phyloP scores from a whole-genome alignment of 1,139 yeast species.

The Taphrina flavorubra region DNA sequence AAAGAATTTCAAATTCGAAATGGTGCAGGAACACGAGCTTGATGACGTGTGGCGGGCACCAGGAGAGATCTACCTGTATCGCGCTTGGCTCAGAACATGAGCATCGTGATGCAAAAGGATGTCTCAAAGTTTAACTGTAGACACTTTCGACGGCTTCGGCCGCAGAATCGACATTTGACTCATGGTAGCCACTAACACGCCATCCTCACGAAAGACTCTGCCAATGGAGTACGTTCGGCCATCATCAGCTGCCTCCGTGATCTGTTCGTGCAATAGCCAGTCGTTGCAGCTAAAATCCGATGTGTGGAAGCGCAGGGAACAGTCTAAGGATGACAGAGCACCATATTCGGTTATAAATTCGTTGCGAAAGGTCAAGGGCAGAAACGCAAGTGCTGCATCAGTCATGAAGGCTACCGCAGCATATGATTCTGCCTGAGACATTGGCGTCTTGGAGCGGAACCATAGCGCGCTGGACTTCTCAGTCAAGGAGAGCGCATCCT shows the following conservation, averaged over 20 bases:
- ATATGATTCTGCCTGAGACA: constrained; percentile 15
- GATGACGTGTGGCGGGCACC: constrained; percentile 22
- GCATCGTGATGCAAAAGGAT: neutral
- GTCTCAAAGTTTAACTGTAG: neutral
- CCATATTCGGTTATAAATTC: constrained; percentile 14
- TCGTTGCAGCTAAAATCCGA: constrained; percentile 22
- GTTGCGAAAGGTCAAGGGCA: constrained; percentile 14
- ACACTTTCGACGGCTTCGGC: neutral
- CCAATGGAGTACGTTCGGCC: constrained; percentile 24
- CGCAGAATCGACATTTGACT: constrained; percentile 15
- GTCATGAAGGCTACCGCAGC: constrained; percentile 20
- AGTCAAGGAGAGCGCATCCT: constrained; percentile 8
- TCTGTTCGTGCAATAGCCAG: constrained; percentile 18
- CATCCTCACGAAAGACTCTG: constrained; percentile 24
- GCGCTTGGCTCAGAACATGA: constrained; percentile 6
- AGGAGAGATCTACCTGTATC: constrained; percentile 20
- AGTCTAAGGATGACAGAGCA: constrained; percentile 18
- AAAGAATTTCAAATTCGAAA: constrained; percentile 13
- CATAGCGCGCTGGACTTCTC: constrained; percentile 12
- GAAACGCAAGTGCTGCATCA: constrained; percentile 20
- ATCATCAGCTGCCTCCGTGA: constrained; percentile 25
- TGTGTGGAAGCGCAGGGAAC: constrained; percentile 20
- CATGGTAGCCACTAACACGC: constrained; percentile 17
- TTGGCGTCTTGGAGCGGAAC: constrained; percentile 8
- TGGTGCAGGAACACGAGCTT: constrained; percentile 17